Base-by-base conservation (phyloP, 257 asterid genomes). In the Misopates orontium region DNA sequence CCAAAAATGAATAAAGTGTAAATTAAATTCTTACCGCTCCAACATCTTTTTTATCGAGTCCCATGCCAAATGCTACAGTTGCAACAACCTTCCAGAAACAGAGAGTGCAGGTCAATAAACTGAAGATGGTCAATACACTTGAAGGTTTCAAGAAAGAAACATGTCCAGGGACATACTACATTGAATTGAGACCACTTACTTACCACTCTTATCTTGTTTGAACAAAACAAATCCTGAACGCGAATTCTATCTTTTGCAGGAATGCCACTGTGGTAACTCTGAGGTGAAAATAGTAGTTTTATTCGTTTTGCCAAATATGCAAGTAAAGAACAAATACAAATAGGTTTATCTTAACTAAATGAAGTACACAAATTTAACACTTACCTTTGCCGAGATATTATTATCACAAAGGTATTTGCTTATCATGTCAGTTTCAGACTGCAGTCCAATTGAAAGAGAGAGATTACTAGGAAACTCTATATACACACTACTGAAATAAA, bases 31-130 rank as follows among this genome's bases (percentile, higher is more conserved):
- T 86, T 86, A 93, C 99, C 64, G 97, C 99, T 73, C 94, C 97
- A 79, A 93, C 85, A 62, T 93, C 97, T 53, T 87, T 86, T 83
- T 93, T 93, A 74, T 93, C 91, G 71, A 93, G 97, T 62, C 99
- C 99, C 99, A 93, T 90, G 76, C 99, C 97, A 14, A 93, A 93
- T 75, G 99, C 97, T 49, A 93, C 99, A 25, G 99, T 93, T 67
- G 99, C 99, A 74, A 93, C 99, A 81, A 93, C 92, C 99, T 93
- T 81, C 67, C 67, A 82, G 61, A 66, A 70, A 63, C 56, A 82
- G 68, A 70, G 56, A 70, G 58, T 18, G 44, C 68, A 77, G 47
- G 56, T 61, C 63, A 65, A 44, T 28, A 67, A 19, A 65, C 65
- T 42, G 52, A 48, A 49, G 58, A 62, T 42, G 44, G 50, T 49